Base-by-base conservation (phyloP, 2,329 filamentous ascomycete genomes). In the Hawksworthiomyces lignivorus region DNA sequence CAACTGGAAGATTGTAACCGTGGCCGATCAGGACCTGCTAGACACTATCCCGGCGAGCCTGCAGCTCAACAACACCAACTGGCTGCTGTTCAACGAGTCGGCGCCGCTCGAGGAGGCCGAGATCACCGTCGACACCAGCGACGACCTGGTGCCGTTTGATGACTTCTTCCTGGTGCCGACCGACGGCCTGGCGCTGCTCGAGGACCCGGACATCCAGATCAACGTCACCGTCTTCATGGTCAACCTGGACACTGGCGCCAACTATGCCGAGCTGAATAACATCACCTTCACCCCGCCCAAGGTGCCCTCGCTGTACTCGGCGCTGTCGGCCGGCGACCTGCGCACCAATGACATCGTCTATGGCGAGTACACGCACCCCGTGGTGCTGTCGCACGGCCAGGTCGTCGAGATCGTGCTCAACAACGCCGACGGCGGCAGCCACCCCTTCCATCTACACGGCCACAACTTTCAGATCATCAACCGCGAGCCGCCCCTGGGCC, bases 261-360 rank as follows among this genome's bases (percentile, higher is more conserved):
- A 69, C 56, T 69, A 69, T 43, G 80, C 77, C 46, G 80, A 81
- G 62, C 77, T 85, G 64, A 89, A 90, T 67, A 80, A 85, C 59
- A 76, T 87, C 48, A 87, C 84, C 22, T 94, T 89, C 58, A 73
- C 75, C 4, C 43, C 63, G 0, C 86, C 84, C 36, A 85, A 86
- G 57, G 87, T 94, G 0, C 88, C 87, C 0, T 80, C 82, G 0
- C 69, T 94, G 0, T 94, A 88, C 67, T 87, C 83, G 1, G 85
- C 73, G 1, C 68, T 94, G 4, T 78, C 76, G 0, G 62, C 77
- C 2, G 40, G 36, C 35, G 63, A 84, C 38, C 63, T 70, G 15
- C 74, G 77, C 12, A 68, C 67, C 2, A 69, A 86, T 47, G 66
- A 78, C 0, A 49, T 57, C 2, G 63, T 87, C 5, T 88, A 88